These are phyloP conservation scores for Naegleria gruberi DNA, from an alignment of 208 protist species.

Conservation along the genomic window DNA sequence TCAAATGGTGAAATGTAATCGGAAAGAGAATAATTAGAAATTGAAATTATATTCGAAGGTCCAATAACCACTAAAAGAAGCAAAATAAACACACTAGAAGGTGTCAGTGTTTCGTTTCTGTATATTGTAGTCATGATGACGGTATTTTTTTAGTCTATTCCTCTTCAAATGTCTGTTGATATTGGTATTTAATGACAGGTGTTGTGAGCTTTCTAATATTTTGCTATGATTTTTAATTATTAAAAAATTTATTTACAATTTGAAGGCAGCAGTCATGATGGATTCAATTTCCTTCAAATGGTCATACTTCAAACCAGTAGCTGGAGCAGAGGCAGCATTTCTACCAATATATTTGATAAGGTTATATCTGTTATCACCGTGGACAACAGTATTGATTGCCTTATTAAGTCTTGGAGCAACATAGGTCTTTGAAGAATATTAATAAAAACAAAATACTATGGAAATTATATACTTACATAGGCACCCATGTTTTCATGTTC, in stretches of 20 bases:
- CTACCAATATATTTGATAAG: conserved; percentile 48
- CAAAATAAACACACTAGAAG: too few relatives aligned
- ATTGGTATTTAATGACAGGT: too few relatives aligned
- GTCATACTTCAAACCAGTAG: neutral
- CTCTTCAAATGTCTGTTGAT: too few relatives aligned
- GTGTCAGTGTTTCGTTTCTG: too few relatives aligned
- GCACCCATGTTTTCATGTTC: conserved; percentile 94
- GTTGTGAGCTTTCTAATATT: too few relatives aligned
- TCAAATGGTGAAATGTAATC: too few relatives aligned
- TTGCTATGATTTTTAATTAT: too few relatives aligned
- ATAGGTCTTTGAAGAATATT: neutral
- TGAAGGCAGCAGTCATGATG: neutral
- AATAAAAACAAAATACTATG: neutral
- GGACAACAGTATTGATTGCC: neutral
- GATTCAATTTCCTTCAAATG: neutral
- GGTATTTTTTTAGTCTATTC: too few relatives aligned
- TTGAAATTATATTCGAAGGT: too few relatives aligned
- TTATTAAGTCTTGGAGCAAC: neutral
- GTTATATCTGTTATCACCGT: conserved; percentile 36
- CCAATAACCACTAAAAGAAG: too few relatives aligned
- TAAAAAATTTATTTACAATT: neutral
- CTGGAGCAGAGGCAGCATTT: conserved; percentile 42
- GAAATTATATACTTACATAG: conserved; percentile 34
- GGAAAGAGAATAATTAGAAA: too few relatives aligned
- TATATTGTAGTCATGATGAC: too few relatives aligned